Evolutionary conservation across 257 asterid genomes (phyloP), one percentile per base, ranked within the genome.

Genomic region (Penstemon barbatus): DNA sequence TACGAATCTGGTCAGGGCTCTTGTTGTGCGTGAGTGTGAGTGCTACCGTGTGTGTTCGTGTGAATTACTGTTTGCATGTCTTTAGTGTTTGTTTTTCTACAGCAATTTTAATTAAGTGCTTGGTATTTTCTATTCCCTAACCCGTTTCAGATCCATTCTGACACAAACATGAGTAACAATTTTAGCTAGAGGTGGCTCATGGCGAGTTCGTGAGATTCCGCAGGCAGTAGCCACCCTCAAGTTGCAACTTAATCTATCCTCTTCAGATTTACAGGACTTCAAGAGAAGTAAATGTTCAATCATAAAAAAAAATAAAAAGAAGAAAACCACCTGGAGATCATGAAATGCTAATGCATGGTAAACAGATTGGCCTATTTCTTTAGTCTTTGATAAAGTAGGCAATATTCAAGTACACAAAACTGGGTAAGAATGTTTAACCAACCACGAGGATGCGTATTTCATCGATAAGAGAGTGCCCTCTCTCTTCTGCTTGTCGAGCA

Each of bases 381-480:
- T 64, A 57, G 60, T 53, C 49, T 55, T 44, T 48, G 18, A 49
- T 42, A 66, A 48, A 49, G 59, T 9, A 19, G 46, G 43, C 59
- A 68, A 63, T 7, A 53, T 25, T 58, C 50, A 41, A 18, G 13
- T 9, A 48, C 0, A n/a, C 41, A 44, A 72, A 68, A 66, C 52
- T 38, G 52, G 36, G 49, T 38, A 74, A 71, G 25, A 37, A 6
- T 37, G 38, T 57, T 61, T 48, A 66, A 87, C 95, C 74, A 70
- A 94, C 99, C 96, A 89, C 59, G 48, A 94, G 89, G 78, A 94
- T 85, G 72, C 96, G 97, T 64, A 94, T 91, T 87, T 94, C 99
- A 67, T 94, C 99, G 65, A 90, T 85, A 74, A 94, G 87, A 39
- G 85, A 79, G 75, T 94, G 97, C 9, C 91, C 97, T 81, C 97